These are phyloP conservation scores for Colletotrichum kahawae DNA, from an alignment of 2,329 filamentous ascomycete genomes.

Conservation along the genomic window DNA sequence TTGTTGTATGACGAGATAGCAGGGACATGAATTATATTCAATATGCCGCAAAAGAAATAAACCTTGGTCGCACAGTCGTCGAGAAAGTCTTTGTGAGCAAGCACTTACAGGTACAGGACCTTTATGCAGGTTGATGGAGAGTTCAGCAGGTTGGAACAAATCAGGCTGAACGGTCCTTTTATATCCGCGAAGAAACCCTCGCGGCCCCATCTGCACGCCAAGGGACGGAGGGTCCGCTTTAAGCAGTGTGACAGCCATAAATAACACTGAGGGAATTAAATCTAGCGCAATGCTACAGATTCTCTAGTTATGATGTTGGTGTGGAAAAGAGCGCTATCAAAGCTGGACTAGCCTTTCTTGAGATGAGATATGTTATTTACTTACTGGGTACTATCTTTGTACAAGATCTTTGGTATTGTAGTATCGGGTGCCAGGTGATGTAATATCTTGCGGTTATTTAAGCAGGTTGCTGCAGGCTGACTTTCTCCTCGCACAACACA, in stretches of 20 bases:
- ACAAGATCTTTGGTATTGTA: neutral
- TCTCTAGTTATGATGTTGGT: too few species aligned
- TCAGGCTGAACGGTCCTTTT: neutral
- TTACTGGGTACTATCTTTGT: neutral
- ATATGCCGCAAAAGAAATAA: neutral
- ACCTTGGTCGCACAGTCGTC: neutral
- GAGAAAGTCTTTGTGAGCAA: too few species aligned
- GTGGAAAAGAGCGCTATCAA: too few species aligned
- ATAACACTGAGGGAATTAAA: neutral
- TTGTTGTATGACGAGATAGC: neutral
- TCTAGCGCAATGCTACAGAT: too few species aligned
- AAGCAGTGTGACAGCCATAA: neutral
- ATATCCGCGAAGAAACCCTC: neutral
- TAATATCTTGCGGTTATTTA: neutral
- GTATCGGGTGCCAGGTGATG: neutral
- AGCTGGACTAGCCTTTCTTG: neutral
- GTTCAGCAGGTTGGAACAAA: neutral
- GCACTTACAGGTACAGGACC: too few species aligned
- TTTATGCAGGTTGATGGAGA: neutral
- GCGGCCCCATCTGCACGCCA: neutral
- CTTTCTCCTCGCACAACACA: too few species aligned
- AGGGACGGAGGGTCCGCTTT: neutral
- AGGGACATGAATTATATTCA: neutral
- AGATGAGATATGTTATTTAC: neutral
- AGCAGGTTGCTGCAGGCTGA: too few species aligned